phyloP scores from a whole-genome alignment of 345 rosid genomes.

The Syzygium oleosum region DNA sequence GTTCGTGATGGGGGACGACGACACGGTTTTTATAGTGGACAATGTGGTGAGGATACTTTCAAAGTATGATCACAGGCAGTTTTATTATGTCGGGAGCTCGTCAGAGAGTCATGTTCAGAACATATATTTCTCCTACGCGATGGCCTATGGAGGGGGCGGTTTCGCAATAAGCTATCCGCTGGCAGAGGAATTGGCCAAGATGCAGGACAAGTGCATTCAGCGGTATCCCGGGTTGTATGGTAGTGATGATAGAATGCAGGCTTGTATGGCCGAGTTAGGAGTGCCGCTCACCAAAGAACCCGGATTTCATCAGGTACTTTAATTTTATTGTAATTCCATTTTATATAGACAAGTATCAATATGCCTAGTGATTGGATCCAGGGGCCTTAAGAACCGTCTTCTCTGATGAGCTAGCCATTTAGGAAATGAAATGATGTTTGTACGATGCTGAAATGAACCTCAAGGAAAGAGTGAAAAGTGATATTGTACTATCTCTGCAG shows the following conservation, averaged over 20 bases:
- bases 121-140: slow-evolving; percentile 59
- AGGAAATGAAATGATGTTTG: neutral
- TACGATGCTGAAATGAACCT: neutral
- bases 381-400: neutral
- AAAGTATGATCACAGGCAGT: slow-evolving; percentile 57
- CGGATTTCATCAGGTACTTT: slow-evolving; percentile 77
- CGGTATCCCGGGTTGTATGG: slow-evolving; percentile 70
- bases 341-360: neutral
- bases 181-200: slow-evolving; percentile 53
- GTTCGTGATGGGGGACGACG: slow-evolving; percentile 92
- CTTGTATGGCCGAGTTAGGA: slow-evolving; percentile 81
- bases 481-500: neutral
- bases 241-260: slow-evolving; percentile 80
- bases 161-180: slow-evolving; percentile 76
- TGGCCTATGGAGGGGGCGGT: slow-evolving; percentile 89
- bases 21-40: slow-evolving; percentile 58
- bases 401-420: neutral
- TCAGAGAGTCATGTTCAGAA: slow-evolving; percentile 80
- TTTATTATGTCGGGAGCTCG: slow-evolving; percentile 68
- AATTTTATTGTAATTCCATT: neutral
- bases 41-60: slow-evolving; percentile 55
- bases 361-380: neutral
- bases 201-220: slow-evolving; percentile 79
- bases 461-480: neutral
- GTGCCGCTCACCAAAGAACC: slow-evolving; percentile 70